These are phyloP conservation scores for Penicillium cosmopolitanum DNA, from an alignment of 495 filamentous ascomycete genomes.

Conservation along the genomic window DNA sequence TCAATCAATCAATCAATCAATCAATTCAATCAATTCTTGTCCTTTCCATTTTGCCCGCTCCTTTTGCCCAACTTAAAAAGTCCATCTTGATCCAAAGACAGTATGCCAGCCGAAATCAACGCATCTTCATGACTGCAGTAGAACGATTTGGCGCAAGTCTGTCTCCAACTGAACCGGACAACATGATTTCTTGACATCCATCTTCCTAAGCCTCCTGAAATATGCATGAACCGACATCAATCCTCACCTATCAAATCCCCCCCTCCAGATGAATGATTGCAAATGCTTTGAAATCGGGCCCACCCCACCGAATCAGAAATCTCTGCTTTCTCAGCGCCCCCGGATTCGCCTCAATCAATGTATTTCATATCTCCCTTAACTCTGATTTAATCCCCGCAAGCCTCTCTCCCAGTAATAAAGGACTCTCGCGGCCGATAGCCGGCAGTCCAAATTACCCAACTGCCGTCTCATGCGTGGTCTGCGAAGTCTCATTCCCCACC, in stretches of 20 bases:
- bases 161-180: no score
- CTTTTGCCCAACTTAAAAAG: no score
- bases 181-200: no score
- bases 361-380: background rate
- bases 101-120: no score
- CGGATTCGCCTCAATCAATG: slow-evolving; percentile 2
- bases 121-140: no score
- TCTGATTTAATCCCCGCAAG: background rate
- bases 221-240: background rate
- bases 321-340: slow-evolving; percentile 25
- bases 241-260: background rate
- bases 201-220: no score
- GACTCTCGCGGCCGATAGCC: slow-evolving; percentile 4
- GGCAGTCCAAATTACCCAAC: slow-evolving; percentile 20
- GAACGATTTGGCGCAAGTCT: no score
- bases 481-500: slow-evolving; percentile 12
- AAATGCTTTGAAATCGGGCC: slow-evolving; percentile 5
- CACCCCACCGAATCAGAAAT: slow-evolving; percentile 25
- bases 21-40: no score
- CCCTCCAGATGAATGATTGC: background rate
- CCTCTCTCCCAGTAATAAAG: background rate
- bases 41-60: no score
- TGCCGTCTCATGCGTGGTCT: slow-evolving; percentile 29
- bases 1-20: background rate
- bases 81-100: no score